Evolutionary conservation across 768 basidiomycete species (phyloP), one percentile per base, ranked within the genome.

Genomic region (Leccinum rimulosum): DNA sequence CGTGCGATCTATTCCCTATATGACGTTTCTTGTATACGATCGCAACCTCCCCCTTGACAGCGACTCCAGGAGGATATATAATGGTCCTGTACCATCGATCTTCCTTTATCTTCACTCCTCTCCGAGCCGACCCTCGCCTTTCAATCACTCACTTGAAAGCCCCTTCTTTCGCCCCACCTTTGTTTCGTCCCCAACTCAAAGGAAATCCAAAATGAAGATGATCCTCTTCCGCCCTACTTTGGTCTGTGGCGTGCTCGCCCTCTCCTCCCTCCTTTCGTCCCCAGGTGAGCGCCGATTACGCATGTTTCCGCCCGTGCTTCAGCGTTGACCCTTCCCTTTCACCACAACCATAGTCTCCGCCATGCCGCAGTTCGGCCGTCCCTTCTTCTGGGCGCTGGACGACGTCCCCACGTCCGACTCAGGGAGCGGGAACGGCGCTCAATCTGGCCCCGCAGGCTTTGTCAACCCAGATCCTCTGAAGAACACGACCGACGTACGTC

Each of bases 151-250:
- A 9, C 40, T 43, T 10, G 9, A n/a, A 43, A 38, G 15, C 38
- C 17, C 38, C 4, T 35, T 12, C 35, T 35, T 10, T 43, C n/a
- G 3, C n/a, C n/a, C 2, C 12, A 14, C 61, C 3, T 56, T 57
- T 54, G 6, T 60, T 56, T 25, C n/a, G 14, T 30, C 51, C 6
- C 27, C 48, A 27, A 4, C 12, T 48, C 9, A 14, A 30, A 9
- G 25, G 55, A 22, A 14, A 22, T 17, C 10, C 12, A 67, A 27
- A 38, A 68, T 65, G 60, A 61, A 61, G 50, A 63, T 70, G 66
- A 22, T 61, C 31, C 55, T 66, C 50, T 70, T 66, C 49, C 71
- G 66, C 6, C 57, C 69, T 14, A 52, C 60, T 25, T 64, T 63
- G 38, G 7, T 40, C 17, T 48, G 36, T 72, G 49, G 53, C 4